Evolutionary conservation across 257 asterid genomes (phyloP).

Genomic region (Solanum chiquidenum): DNA sequence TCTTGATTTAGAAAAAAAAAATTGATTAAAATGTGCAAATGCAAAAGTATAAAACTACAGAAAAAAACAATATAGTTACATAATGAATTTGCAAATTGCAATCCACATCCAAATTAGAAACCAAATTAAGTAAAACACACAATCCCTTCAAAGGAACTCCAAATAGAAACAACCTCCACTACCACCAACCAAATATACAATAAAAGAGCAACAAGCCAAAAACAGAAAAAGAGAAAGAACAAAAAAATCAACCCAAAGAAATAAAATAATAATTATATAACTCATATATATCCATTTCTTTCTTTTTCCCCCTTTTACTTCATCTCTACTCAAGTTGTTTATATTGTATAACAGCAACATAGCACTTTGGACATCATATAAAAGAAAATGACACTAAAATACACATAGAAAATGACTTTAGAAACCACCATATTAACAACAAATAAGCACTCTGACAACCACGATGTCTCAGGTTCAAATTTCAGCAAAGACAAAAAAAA

Average conservation of each 20-base stretch:
- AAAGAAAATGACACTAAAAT: neutral
- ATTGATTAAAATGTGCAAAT: neutral
- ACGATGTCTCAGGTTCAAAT: neutral
- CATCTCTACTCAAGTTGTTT: slow-evolving; percentile 37
- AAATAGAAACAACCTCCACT: slow-evolving; percentile 77
- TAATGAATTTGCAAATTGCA: slow-evolving; percentile 17
- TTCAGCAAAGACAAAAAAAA: neutral
- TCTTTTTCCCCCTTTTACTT: slow-evolving; percentile 26
- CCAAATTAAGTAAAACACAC: slow-evolving; percentile 21
- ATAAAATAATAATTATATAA: slow-evolving; percentile 7
- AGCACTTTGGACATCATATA: slow-evolving; percentile 15
- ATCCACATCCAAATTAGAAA: slow-evolving; percentile 21
- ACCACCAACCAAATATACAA: slow-evolving; percentile 60
- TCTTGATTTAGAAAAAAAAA: slow-evolving; percentile 11
- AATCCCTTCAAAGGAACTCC: slow-evolving; percentile 76
- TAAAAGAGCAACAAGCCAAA: slow-evolving; percentile 8
- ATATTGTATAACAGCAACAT: slow-evolving; percentile 7
- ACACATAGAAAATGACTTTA: neutral
- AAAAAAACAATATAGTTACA: slow-evolving; percentile 7
- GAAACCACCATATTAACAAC: neutral
- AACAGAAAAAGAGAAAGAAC: neutral
- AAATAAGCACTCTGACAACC: neutral
- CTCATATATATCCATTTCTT: slow-evolving; percentile 18
- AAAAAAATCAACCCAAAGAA: slow-evolving; percentile 4
- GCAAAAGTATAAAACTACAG: slow-evolving; percentile 10